phyloP scores from a whole-genome alignment of 345 rosid species.

The Hibiscus syriacus region DNA sequence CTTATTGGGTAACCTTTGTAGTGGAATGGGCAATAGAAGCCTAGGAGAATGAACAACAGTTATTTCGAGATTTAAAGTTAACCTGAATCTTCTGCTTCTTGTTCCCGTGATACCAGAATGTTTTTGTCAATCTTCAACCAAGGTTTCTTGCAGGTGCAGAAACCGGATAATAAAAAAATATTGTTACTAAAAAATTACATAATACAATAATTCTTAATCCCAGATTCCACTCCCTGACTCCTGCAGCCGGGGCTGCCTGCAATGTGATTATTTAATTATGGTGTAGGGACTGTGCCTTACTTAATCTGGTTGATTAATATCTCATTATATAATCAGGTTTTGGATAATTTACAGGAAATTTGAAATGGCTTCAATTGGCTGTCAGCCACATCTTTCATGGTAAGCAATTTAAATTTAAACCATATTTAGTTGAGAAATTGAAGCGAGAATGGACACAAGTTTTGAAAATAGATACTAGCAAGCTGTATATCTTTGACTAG shows the following conservation, averaged over 20 bases:
- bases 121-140: too few relatives aligned
- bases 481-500: neutral
- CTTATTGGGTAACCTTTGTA: neutral
- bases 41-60: too few relatives aligned
- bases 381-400: neutral
- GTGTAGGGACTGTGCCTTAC: neutral
- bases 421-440: neutral
- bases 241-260: neutral
- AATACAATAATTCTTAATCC: too few relatives aligned
- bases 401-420: neutral
- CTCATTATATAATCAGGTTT: neutral
- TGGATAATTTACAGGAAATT: neutral
- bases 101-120: neutral
- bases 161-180: neutral
- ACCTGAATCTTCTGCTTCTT: neutral
- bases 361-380: neutral
- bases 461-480: neutral
- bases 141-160: slow-evolving; percentile 5
- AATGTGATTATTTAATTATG: neutral
- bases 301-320: neutral
- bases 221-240: neutral
- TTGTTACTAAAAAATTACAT: too few relatives aligned
- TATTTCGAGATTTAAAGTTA: too few relatives aligned
- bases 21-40: slow-evolving; percentile 22
- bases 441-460: neutral